These are phyloP conservation scores for Priceomyces castillae DNA, from an alignment of 805 yeast genomes.

Conservation along the genomic window DNA sequence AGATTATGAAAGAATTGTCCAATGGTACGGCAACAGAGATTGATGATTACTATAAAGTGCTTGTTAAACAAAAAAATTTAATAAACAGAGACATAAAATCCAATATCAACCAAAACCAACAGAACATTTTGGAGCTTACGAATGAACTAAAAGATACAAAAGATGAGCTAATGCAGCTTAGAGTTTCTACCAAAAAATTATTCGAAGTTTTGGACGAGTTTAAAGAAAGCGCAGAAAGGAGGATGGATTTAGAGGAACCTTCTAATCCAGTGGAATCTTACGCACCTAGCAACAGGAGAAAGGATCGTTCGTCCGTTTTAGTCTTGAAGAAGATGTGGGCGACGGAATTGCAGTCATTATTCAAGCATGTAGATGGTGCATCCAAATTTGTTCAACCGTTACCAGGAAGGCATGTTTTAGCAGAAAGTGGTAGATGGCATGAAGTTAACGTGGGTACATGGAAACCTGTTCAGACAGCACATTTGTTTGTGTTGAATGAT, in stretches of 20 bases:
- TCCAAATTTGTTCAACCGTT: slow-evolving; percentile 70
- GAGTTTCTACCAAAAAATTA: slow-evolving; percentile 58
- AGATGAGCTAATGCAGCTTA: slow-evolving; percentile 58
- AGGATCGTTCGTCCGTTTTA: slow-evolving; percentile 67
- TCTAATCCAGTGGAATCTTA: background rate
- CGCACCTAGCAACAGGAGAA: slow-evolving; percentile 13
- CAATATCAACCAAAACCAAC: slow-evolving; percentile 60
- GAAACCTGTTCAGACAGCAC: slow-evolving; percentile 74
- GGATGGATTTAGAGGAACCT: slow-evolving; percentile 44
- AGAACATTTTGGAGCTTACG: slow-evolving; percentile 57
- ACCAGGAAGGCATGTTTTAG: slow-evolving; percentile 77
- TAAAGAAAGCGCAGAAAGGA: slow-evolving; percentile 57
- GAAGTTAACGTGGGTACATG: slow-evolving; percentile 84
- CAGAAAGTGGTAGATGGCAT: slow-evolving; percentile 81
- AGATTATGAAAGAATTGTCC: slow-evolving; percentile 41
- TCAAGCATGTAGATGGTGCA: slow-evolving; percentile 88
- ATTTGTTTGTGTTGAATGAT: slow-evolving; percentile 75
- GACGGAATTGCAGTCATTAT: slow-evolving; percentile 62
- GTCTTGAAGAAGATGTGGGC: slow-evolving; percentile 83
- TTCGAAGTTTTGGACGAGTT: slow-evolving; percentile 57
- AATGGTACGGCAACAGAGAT: slow-evolving; percentile 71
- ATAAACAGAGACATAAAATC: slow-evolving; percentile 57
- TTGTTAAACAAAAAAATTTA: slow-evolving; percentile 46
- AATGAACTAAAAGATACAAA: slow-evolving; percentile 63
- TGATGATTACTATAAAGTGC: slow-evolving; percentile 61